Percentiles rank a stretch among this genome's conserved stretches.
Evolutionary conservation across 352 stramenopile genomes (phyloP).

Genomic region (Globisporangium viniferum): DNA sequence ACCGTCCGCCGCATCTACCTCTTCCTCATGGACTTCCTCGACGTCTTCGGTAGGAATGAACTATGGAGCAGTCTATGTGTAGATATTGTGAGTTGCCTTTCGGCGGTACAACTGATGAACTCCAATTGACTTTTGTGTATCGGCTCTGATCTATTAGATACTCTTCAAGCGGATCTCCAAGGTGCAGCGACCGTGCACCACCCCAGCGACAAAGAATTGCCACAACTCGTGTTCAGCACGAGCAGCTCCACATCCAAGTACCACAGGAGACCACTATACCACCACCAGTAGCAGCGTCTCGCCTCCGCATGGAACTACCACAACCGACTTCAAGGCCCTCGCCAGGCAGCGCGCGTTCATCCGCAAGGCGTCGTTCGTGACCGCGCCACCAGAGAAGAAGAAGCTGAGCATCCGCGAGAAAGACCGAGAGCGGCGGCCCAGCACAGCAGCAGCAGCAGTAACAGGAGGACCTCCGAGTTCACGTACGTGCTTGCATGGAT

Average conservation of each 20-base stretch:
- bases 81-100: too few species aligned
- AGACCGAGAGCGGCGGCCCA: constrained; percentile 7
- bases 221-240: not conserved
- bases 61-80: too few species aligned
- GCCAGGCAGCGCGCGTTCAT: constrained; percentile 64
- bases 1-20: not conserved
- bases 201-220: constrained; percentile 8
- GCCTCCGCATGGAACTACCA: not conserved
- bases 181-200: constrained; percentile 16
- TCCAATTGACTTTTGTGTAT: too few species aligned
- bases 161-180: constrained; percentile 14
- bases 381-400: constrained; percentile 12
- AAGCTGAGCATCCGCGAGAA: constrained; percentile 18
- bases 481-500: constrained; percentile 9
- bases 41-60: constrained; percentile 6
- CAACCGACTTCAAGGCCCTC: constrained; percentile 35
- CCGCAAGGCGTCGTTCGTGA: constrained; percentile 36
- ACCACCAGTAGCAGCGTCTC: not conserved
- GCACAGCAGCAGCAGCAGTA: not conserved
- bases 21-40: constrained; percentile 8
- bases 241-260: not conserved
- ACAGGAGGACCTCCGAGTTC: constrained; percentile 2
- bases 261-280: not conserved
- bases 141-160: not conserved
- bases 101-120: too few species aligned